phyloP scores from a whole-genome alignment of 345 rosid species.

The Eucalyptus tenuipes region DNA sequence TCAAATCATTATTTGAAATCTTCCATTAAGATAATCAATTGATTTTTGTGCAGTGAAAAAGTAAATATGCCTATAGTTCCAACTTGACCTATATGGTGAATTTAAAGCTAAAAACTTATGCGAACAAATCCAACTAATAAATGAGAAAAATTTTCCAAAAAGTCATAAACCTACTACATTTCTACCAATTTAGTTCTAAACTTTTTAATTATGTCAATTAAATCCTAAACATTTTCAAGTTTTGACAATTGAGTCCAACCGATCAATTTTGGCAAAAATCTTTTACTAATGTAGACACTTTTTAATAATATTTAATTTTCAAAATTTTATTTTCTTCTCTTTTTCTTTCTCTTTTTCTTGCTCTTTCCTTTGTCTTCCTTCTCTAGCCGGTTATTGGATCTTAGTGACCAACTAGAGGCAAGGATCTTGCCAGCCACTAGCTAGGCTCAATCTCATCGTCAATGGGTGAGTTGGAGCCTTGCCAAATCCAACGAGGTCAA shows the following conservation, averaged over 20 bases:
- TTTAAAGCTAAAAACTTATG: neutral
- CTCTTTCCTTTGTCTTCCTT: no score
- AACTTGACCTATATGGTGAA: no score
- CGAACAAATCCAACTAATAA: no score
- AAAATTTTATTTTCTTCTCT: no score
- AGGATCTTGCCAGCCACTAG: neutral
- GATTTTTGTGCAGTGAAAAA: neutral
- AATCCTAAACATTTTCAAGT: neutral
- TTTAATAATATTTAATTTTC: no score
- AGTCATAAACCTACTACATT: no score
- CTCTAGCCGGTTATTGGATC: neutral
- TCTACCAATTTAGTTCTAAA: no score
- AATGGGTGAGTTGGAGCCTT: neutral
- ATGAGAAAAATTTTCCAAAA: neutral
- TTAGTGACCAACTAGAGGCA: neutral
- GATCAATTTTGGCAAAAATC: neutral
- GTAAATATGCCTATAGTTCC: neutral
- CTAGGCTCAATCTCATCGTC: neutral
- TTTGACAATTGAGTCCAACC: neutral
- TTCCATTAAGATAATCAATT: no score
- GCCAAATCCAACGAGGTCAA: neutral
- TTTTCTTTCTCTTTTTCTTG: no score
- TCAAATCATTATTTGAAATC: no score
- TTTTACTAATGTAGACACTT: accelerated
- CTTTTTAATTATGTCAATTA: no score